Evolutionary conservation across 768 basidiomycete species (phyloP), one percentile per base, ranked within the genome.

Genomic region (Solioccasus polychromus): DNA sequence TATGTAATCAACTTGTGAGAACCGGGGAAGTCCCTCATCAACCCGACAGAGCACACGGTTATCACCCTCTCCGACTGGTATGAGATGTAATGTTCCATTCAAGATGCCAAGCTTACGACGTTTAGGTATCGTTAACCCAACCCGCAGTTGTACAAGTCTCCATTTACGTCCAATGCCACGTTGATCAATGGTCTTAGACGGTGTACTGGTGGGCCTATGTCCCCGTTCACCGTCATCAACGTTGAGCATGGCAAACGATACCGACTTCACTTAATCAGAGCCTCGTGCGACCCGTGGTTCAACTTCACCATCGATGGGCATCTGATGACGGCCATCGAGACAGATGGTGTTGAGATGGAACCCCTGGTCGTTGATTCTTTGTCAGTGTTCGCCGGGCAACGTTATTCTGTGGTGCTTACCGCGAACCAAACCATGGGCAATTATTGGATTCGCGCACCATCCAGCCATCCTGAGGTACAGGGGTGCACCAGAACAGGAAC

Each of bases 401-500:
- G 76, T 22, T 77, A 76, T 46, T 77, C 75, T 1, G 65, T 77
- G 45, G 58, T 77, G 10, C 52, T 78, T 1, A 53, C 61, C 58
- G 71, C 75, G 4, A 65, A 71, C 50, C 62, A 72, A 35, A 53
- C 63, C 0, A 34, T 69, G 19, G 52, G 36, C 15, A 78, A 78
- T 55, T 78, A 78, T 44, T 78, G 63, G 45, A 45, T 52, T 26
- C 48, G 47, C 23, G 48, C 46, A 1, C 18, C 54, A 20, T 34
- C 50, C 48, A 9, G 59, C 55, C 19, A 54, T 60, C n/a, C 12
- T 60, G 29, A 51, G 53, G 28, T 60, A 61, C 28, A 19, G 14
- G 10, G 60, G 55, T 28, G 64, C 64, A 3, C 50, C 57, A 10
- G 49, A 47, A 5, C 46, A 40, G 31, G 64, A 66, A 17, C 64